These are phyloP conservation scores for Cercospora beticola DNA, from an alignment of 2,329 filamentous ascomycete species.

Conservation along the genomic window DNA sequence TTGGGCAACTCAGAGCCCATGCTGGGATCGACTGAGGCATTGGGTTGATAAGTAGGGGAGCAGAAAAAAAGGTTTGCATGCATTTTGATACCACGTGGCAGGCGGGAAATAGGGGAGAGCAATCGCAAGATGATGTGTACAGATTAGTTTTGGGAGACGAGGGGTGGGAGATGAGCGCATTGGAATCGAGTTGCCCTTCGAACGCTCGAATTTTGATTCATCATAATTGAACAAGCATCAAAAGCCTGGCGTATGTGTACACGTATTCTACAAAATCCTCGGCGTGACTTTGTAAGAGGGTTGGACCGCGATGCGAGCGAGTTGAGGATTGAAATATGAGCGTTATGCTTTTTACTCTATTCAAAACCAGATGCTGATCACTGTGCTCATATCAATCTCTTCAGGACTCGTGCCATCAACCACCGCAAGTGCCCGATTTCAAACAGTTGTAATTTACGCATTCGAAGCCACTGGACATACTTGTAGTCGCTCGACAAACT, in stretches of 20 bases:
- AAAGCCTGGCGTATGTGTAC: neutral
- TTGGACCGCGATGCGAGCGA: too few relatives aligned
- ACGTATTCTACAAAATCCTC: neutral
- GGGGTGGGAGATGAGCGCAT: neutral
- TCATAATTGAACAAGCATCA: neutral
- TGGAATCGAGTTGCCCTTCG: neutral
- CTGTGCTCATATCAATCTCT: neutral
- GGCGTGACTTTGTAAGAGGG: neutral
- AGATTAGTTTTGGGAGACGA: neutral
- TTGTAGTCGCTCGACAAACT: neutral
- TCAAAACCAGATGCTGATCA: neutral
- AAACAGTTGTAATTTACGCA: neutral
- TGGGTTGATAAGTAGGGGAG: neutral
- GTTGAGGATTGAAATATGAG: neutral
- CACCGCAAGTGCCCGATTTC: neutral
- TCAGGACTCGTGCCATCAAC: neutral
- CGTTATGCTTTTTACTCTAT: neutral
- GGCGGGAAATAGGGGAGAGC: neutral
- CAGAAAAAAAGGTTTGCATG: neutral
- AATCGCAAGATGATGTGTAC: neutral
- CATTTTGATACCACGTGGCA: neutral
- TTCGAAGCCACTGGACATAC: neutral
- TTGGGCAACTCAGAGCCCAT: slow-evolving; percentile 7
- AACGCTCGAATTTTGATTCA: neutral
- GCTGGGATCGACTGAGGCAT: neutral